These are phyloP conservation scores for Elsinoe fawcettii DNA, from an alignment of 2,329 filamentous ascomycete genomes.

Conservation along the genomic window DNA sequence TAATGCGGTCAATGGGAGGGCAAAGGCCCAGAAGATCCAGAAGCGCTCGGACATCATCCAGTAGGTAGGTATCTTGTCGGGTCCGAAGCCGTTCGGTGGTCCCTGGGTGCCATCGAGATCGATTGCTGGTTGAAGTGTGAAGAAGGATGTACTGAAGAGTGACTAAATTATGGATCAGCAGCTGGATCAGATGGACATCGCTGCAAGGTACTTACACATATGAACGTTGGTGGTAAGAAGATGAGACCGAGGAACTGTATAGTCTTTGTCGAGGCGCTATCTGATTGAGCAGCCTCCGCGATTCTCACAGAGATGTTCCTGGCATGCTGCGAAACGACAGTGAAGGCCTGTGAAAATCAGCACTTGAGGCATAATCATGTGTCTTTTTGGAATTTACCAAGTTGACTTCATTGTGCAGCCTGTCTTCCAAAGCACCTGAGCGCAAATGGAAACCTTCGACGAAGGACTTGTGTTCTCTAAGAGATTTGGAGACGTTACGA, in stretches of 20 bases:
- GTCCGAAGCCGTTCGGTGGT: not conserved
- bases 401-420: constrained; percentile 24
- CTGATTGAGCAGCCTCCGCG: constrained; percentile 19
- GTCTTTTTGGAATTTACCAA: no score
- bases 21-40: constrained; percentile 15
- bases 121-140: not conserved
- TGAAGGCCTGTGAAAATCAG: constrained; percentile 23
- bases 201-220: constrained; percentile 12
- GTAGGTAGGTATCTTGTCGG: constrained; percentile 4
- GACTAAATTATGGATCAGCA: no score
- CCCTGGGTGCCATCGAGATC: not conserved
- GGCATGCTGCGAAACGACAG: constrained; percentile 22
- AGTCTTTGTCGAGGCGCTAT: constrained; percentile 21
- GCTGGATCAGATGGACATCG: not conserved
- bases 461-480: constrained; percentile 18
- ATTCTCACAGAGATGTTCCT: constrained; percentile 20
- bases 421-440: constrained; percentile 20
- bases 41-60: constrained; percentile 13
- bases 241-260: constrained; percentile 22
- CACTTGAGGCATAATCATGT: no score
- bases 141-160: constrained; percentile 18
- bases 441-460: constrained; percentile 20
- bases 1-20: constrained; percentile 2
- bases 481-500: not conserved
- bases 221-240: constrained; percentile 23